phyloP scores from a whole-genome alignment of 306 rosid genomes.

The Castanea sativa region DNA sequence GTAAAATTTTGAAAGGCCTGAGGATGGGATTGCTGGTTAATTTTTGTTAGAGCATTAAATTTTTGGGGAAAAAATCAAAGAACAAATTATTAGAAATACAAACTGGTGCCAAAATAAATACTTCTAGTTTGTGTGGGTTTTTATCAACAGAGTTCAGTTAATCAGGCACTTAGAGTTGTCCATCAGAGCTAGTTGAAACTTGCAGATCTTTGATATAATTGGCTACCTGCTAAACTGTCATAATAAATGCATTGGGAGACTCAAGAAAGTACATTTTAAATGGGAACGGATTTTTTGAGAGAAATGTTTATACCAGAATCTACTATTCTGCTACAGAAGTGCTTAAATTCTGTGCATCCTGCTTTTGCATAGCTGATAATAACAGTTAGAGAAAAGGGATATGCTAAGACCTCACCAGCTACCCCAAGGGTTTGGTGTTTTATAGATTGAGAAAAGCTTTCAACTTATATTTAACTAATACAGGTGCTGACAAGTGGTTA shows the following conservation, averaged over 20 bases:
- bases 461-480: constrained; percentile 5
- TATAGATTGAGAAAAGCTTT: constrained; percentile 5
- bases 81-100: not conserved
- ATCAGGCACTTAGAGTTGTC: not conserved
- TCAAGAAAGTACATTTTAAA: constrained; percentile 5
- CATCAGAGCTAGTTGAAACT: not conserved
- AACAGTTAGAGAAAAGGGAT: constrained; percentile 30
- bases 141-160: not conserved
- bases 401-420: constrained; percentile 11
- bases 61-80: not conserved
- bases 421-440: constrained; percentile 12
- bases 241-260: constrained; percentile 1
- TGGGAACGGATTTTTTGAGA: constrained; percentile 8
- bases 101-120: not conserved
- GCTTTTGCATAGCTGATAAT: constrained; percentile 57
- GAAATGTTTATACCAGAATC: constrained; percentile 63
- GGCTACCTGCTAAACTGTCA: not conserved
- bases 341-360: constrained; percentile 54
- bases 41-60: not conserved
- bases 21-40: too few relatives aligned
- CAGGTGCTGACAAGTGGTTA: not conserved
- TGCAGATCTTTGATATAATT: not conserved
- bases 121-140: not conserved
- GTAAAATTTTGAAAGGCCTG: too few relatives aligned
- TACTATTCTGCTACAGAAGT: constrained; percentile 78